Percentiles rank a stretch among this genome's conserved stretches.
phyloP scores from a whole-genome alignment of 768 basidiomycete species.

The Megacollybia marginata region DNA sequence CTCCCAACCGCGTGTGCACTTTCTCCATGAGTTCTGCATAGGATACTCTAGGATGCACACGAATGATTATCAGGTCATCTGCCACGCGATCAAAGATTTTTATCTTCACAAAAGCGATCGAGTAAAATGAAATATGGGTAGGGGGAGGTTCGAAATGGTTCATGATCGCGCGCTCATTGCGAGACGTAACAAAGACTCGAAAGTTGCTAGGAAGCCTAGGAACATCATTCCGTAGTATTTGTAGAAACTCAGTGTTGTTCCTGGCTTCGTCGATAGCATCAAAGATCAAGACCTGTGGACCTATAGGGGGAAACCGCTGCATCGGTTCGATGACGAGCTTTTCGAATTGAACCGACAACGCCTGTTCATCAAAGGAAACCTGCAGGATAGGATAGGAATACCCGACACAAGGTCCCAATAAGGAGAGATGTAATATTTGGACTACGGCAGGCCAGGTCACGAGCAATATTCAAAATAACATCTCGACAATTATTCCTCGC shows the following conservation, averaged over 20 bases:
- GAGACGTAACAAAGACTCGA: background rate
- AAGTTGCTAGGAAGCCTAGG: background rate
- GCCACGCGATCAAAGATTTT: constrained; percentile 93
- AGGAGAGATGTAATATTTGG: no score
- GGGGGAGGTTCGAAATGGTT: background rate
- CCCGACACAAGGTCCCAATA: no score
- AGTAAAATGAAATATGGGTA: background rate
- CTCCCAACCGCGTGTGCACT: constrained; percentile 79
- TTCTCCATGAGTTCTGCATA: constrained; percentile 86
- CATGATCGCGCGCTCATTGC: background rate
- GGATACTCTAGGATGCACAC: constrained; percentile 89
- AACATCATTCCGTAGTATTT: background rate
- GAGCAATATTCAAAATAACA: no score
- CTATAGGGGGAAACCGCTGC: no score
- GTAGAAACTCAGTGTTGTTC: background rate
- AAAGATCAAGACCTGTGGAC: no score
- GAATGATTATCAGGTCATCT: constrained; percentile 94
- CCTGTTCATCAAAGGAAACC: no score
- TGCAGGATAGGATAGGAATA: no score
- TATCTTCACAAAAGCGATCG: constrained; percentile 80
- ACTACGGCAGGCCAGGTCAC: no score
- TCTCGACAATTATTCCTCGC: no score
- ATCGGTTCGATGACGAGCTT: no score
- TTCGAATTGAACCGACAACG: no score
- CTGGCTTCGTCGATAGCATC: background rate